Base-by-base conservation (phyloP, 2,329 filamentous ascomycete genomes). In the Trichoderma sp. region DNA sequence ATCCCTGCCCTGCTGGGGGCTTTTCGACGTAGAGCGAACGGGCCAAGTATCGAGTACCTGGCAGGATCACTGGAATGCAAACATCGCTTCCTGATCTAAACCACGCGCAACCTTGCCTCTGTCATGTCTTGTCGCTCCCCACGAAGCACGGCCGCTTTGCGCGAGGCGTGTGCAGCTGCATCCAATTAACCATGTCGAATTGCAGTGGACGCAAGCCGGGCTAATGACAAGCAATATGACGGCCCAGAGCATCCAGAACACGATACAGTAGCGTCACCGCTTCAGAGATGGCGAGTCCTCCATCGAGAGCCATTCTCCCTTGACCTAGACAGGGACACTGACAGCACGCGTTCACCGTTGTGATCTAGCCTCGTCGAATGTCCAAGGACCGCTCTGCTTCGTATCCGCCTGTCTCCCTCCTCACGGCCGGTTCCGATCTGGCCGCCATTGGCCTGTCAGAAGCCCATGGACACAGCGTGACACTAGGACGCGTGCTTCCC, bases 21-120 rank as follows among this genome's bases (percentile, higher is more conserved):
- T 34, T 66, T 66, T 66, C 51, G 54, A 66, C 64, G 54, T 66
- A 59, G 34, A 21, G 26, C 14, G 64, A 59, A 66, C n/a, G 34
- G 13, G 52, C 28, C 21, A 54, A 26, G 60, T 49, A 63, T n/a
- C 5, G 16, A 21, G 30, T 30, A 30, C 60, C 51, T 30, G 60
- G 24, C 30, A 59, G 21, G 18, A 16, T 43, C 16, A 24, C 64
- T 59, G 64, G 39, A 56, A 66, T 49, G 52, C 26, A 34, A 26
- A 49, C 34, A 37, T 14, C 24, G 34, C 16, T 43, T 34, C 30
- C 11, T 43, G 56, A 55, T 30, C 32, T 55, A 55, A 37, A 52
- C 21, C 30, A 52, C 18, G 18, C 24, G 28, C 34, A 54, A 39
- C 32, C 60, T 64, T 24, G 52, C 61, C 61, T 54, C 26, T 43